A percentile compares a stretch with the other conserved stretches of the same genome.
These are phyloP conservation scores for Alternaria sp. DNA, from an alignment of 2,329 filamentous ascomycete species.

Conservation along the genomic window DNA sequence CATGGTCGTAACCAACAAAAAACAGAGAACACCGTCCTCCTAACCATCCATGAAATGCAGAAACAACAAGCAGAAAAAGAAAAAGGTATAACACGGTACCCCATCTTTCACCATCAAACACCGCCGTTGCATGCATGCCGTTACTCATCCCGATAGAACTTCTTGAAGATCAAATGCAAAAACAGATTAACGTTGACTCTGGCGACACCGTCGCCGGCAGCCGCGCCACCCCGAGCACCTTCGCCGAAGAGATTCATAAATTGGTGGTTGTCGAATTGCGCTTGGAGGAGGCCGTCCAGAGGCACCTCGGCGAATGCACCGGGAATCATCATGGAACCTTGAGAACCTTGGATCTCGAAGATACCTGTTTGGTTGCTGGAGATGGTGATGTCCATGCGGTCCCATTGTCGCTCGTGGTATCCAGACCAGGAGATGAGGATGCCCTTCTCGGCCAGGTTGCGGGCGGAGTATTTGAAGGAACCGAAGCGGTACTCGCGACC, in stretches of 20 bases:
- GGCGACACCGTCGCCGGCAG: constrained; percentile 53
- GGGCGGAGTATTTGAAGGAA: constrained; percentile 94
- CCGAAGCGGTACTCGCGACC: constrained; percentile 97
- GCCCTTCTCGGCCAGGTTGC: constrained; percentile 88
- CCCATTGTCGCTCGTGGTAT: constrained; percentile 82
- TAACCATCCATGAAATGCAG: not conserved
- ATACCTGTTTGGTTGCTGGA: constrained; percentile 92
- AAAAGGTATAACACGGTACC: constrained; percentile 1
- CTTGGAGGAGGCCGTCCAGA: constrained; percentile 91
- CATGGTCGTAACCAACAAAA: not conserved
- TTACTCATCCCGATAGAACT: constrained; percentile 74
- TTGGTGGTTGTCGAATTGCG: constrained; percentile 95
- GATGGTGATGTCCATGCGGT: constrained; percentile 92
- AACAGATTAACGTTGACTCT: constrained; percentile 95
- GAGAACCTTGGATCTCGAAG: constrained; percentile 89
- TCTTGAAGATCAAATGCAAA: constrained; percentile 96
- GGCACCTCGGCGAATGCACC: constrained; percentile 88
- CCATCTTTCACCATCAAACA: not conserved
- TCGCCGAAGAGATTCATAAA: constrained; percentile 86
- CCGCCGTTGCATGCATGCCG: not conserved
- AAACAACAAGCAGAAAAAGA: not conserved
- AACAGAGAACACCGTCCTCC: not conserved
- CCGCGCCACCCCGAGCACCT: constrained; percentile 24
- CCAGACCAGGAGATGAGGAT: constrained; percentile 92
- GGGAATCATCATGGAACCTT: constrained; percentile 93